Conservation (phyloP, 768 basidiomycete genomes). For the Trametes cubensis region DNA sequence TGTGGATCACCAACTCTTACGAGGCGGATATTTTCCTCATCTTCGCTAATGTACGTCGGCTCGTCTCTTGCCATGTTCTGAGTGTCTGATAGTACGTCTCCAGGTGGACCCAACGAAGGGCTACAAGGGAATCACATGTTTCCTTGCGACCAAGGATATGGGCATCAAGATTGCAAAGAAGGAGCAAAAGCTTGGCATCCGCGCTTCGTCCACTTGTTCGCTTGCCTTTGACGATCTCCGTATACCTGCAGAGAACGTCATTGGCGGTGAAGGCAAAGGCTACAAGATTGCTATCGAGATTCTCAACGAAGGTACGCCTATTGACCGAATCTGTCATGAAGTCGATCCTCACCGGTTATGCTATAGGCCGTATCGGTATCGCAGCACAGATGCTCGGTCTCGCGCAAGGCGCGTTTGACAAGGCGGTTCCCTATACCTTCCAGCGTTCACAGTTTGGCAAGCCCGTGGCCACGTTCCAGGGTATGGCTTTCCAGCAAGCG, state of each 20-base stretch:
- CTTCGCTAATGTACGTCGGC: slow-evolving; percentile 82
- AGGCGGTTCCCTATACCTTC: slow-evolving; percentile 93
- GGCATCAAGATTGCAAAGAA: slow-evolving; percentile 97
- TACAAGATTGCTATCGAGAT: slow-evolving; percentile 99
- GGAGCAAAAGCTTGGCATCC: slow-evolving; percentile 97
- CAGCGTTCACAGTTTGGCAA: slow-evolving; percentile 94
- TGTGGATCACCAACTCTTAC: slow-evolving; percentile 98
- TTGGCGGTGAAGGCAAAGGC: slow-evolving; percentile 90
- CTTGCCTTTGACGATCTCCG: slow-evolving; percentile 94
- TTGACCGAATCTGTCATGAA: too few species aligned
- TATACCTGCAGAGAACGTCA: slow-evolving; percentile 82
- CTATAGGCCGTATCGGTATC: slow-evolving; percentile 85
- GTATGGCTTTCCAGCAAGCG: slow-evolving; percentile 94
- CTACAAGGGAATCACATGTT: slow-evolving; percentile 99
- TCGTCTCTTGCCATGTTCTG: not conserved
- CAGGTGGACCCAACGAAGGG: slow-evolving; percentile 87
- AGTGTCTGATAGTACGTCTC: not conserved
- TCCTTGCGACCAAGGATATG: slow-evolving; percentile 95
- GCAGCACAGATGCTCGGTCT: slow-evolving; percentile 99
- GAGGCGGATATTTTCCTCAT: slow-evolving; percentile 92
- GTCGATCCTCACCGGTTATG: too few species aligned
- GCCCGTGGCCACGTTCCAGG: slow-evolving; percentile 92
- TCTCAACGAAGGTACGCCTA: slow-evolving; percentile 80
- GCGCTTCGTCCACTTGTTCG: slow-evolving; percentile 93
- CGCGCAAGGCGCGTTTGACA: slow-evolving; percentile 96